Base-by-base conservation (phyloP, 2,329 filamentous ascomycete species). In the Fusarium caatingaense region DNA sequence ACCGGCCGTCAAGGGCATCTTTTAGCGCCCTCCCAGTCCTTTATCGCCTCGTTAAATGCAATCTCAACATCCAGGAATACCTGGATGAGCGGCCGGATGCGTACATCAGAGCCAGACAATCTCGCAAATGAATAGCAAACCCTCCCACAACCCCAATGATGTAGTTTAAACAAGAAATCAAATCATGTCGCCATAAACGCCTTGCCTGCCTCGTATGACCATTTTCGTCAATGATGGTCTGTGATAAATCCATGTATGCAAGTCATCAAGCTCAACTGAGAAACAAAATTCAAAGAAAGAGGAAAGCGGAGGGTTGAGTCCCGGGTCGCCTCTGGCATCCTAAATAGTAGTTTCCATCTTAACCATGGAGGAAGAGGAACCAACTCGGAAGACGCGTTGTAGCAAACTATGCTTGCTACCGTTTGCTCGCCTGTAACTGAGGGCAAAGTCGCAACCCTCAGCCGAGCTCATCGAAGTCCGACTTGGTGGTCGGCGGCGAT, bases 101-200 rank as follows among this genome's bases (percentile, higher is more conserved):
- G 70, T 72, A 74, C 74, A 77, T 28, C 68, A 72, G 65, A 60
- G 66, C 68, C 72, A 62, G 72, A 73, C 42, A 65, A 60, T 69
- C 67, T 72, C 60, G 60, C 60, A 63, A 65, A 64, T 59, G 53
- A 68, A 69, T 25, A 63, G 21, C 58, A 71, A 41, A 53, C 21
- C 32, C 27, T 28, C 28, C 42, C 34, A 53, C 59, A 59, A 27
- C 62, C 66, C 66, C 58, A 34, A 51, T 63, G 30, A 62, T 67
- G 54, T 53, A 59, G 47, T 57, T 45, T 32, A 49, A 58, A 23
- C 28, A 64, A 54, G 11, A 56, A 54, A 50, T 34, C 27, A 58
- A 64, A 51, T 56, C 58, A 51, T 55, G 25, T 34, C 34, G 42
- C 64, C 59, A 27, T 44, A 23, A 70, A 75, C 73, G 67, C 73